Evolutionary conservation across 179 eudicot species (phyloP).

Genomic region (Beta lomatogona): DNA sequence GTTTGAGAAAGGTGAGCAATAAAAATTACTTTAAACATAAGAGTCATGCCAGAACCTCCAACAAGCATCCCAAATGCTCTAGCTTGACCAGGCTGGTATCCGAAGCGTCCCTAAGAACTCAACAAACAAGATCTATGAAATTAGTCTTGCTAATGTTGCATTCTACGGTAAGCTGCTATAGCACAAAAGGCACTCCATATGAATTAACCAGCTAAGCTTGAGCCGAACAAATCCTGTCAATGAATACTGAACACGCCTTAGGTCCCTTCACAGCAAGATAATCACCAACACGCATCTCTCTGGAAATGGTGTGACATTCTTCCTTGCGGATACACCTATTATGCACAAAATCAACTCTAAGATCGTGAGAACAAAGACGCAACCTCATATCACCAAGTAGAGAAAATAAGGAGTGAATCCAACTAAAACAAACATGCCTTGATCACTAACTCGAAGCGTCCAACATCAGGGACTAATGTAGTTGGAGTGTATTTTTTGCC

Average conservation of each 20-base stretch:
- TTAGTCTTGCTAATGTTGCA: neutral
- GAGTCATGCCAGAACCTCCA: constrained; percentile 96
- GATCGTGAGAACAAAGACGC: neutral
- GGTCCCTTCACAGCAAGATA: constrained; percentile 78
- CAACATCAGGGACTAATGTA: constrained; percentile 83
- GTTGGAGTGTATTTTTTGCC: constrained; percentile 85
- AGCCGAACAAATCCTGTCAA: neutral
- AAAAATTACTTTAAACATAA: constrained; percentile 79
- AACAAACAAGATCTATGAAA: neutral
- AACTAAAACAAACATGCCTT: constrained; percentile 50
- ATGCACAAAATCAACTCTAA: constrained; percentile 12
- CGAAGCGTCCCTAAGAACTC: constrained; percentile 70
- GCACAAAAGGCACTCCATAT: neutral
- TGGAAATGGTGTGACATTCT: constrained; percentile 88
- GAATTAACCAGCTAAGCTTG: neutral
- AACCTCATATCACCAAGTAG: neutral
- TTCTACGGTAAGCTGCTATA: neutral
- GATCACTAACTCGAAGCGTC: constrained; percentile 74
- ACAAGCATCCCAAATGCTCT: constrained; percentile 97
- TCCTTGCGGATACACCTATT: constrained; percentile 91
- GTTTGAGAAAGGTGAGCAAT: neutral
- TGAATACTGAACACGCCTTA: constrained; percentile 44
- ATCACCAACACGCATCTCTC: constrained; percentile 81
- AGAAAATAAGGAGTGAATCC: neutral
- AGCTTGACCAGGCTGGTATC: constrained; percentile 82